Base-by-base conservation (phyloP, 2,329 filamentous ascomycete genomes). In the Ceratocystiopsis minuta region DNA sequence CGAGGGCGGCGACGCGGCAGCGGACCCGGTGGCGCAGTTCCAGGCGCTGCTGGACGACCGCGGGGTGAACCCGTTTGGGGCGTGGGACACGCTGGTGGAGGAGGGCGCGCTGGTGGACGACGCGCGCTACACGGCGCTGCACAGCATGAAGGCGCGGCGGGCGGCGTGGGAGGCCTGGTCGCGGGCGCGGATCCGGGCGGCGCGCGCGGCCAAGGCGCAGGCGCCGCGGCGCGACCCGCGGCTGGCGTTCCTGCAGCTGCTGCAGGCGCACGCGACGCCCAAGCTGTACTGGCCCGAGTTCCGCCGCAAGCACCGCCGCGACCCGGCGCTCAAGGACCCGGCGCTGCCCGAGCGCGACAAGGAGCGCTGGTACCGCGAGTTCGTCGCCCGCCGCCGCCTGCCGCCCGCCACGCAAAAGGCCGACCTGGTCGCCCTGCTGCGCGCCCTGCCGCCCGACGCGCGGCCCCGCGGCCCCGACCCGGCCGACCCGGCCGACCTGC, bases 231-330 rank as follows among this genome's bases (percentile, higher is more conserved):
- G 75, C 48, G 86, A 96, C 53, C 88, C 90, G 1, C 68, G 72
- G 38, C 80, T 94, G 49, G 75, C 79, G 1, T 98, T 92, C 57
- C 63, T 96, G 46, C 70, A 72, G 0, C 80, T 98, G 48, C 65
- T 98, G 28, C 76, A 88, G 48, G 73, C 79, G 39, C 73, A 85
- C 50, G 88, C 87, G 0, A 90, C 79, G 0, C 80, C 84, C 0
- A 96, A 94, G 60, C 68, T 98, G 1, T 98, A 93, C 65, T 98
- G 90, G 90, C 80, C 84, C 0, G 90, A 98, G 56, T 98, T 98
- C 61, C 85, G 83, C 52, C 70, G 90, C 32, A 98, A 95, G 56
- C 90, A 76, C 60, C 80, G 80, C 49, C 87, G 80, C 49, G 86
- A 93, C 48, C 59, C 72, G 0, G 71, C 78, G 41, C 86, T 98